phyloP scores from a whole-genome alignment of 1,284 basidiomycete species.

The Anthracocystis panici-leucophaei region DNA sequence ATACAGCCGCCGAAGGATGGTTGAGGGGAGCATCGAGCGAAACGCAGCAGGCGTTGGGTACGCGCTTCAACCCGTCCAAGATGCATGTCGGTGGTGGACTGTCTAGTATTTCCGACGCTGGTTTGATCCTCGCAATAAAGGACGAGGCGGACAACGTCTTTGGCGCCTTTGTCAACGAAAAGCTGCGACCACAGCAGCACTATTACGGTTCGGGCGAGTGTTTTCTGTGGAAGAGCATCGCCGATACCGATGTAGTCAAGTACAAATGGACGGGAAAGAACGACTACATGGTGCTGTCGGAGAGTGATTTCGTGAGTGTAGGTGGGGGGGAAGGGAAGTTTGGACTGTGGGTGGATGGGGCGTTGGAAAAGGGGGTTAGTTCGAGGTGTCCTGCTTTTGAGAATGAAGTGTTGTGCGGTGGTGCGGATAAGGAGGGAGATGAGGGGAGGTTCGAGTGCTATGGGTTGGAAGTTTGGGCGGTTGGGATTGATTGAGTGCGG shows the following conservation, averaged over 20 bases:
- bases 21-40: constrained; percentile 55
- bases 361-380: constrained; percentile 84
- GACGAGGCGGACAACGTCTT: constrained; percentile 65
- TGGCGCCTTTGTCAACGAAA: constrained; percentile 67
- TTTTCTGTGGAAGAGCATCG: constrained; percentile 70
- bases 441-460: constrained; percentile 82
- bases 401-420: constrained; percentile 82
- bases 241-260: constrained; percentile 64
- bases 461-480: constrained; percentile 84
- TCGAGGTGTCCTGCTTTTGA: constrained; percentile 86
- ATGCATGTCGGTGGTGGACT: constrained; percentile 50
- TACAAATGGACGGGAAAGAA: constrained; percentile 92
- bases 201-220: constrained; percentile 68
- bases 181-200: constrained; percentile 54
- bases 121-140: constrained; percentile 60
- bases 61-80: constrained; percentile 8
- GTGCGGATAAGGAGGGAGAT: constrained; percentile 73
- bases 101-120: constrained; percentile 55
- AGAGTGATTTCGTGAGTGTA: constrained; percentile 71
- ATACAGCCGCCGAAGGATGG: constrained; percentile 51
- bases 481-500: constrained; percentile 72
- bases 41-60: constrained; percentile 50
- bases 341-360: constrained; percentile 88
- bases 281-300: constrained; percentile 87
- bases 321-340: constrained; percentile 66